These are phyloP conservation scores for Neodidymelliopsis sp. DNA, from an alignment of 2,329 filamentous ascomycete species.

Conservation along the genomic window DNA sequence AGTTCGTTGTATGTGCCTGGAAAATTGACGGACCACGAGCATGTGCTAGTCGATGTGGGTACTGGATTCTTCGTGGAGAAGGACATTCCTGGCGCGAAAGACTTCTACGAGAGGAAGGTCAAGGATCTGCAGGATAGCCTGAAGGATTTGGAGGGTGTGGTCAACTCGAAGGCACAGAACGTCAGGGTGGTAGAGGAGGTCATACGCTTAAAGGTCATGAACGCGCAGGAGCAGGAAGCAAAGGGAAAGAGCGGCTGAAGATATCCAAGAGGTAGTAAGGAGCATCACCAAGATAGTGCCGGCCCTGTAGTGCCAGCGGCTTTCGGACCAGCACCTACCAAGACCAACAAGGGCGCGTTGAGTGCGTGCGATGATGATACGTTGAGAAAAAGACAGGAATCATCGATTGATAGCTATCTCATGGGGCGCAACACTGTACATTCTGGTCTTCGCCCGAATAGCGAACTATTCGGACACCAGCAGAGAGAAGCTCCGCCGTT, in stretches of 20 bases:
- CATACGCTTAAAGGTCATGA: constrained; percentile 48
- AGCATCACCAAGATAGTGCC: background rate
- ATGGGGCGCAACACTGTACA: no score
- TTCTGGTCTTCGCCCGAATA: no score
- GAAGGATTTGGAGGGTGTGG: constrained; percentile 72
- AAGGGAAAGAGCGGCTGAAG: constrained; percentile 33
- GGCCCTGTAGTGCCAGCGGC: background rate
- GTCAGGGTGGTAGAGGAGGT: constrained; percentile 86
- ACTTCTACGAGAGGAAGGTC: constrained; percentile 73
- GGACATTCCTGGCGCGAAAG: constrained; percentile 66
- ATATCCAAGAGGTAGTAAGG: background rate
- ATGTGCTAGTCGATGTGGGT: constrained; percentile 80
- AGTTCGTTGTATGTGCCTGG: constrained; percentile 94
- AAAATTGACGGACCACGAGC: constrained; percentile 63
- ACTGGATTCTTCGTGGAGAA: constrained; percentile 97
- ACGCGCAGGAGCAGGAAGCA: constrained; percentile 39
- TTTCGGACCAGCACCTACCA: background rate
- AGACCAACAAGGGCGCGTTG: background rate
- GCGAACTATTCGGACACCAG: no score
- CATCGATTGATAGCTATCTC: no score
- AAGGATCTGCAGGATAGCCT: constrained; percentile 70
- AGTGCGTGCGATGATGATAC: background rate
- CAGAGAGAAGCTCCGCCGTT: no score
- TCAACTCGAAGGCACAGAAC: constrained; percentile 81
- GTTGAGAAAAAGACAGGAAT: background rate